Evolutionary conservation across 441 rosid species (phyloP).

Genomic region (Syzygium malaccense): DNA sequence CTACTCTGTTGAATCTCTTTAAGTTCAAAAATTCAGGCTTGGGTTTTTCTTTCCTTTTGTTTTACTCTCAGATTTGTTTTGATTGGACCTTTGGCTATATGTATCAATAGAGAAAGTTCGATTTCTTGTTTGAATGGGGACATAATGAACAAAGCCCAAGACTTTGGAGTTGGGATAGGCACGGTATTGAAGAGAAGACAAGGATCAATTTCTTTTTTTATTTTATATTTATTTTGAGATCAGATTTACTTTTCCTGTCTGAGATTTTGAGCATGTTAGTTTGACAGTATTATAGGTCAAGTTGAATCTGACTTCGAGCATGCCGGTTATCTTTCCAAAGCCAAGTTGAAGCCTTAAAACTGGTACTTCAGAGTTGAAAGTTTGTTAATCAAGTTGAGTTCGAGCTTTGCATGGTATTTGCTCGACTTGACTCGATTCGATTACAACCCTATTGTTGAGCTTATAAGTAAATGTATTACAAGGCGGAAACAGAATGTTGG

Average conservation of each 20-base stretch:
- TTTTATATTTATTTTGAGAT: neutral
- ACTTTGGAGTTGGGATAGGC: neutral
- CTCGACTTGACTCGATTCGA: too few species aligned
- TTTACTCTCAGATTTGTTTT: neutral
- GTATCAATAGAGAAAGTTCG: neutral
- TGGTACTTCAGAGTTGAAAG: neutral
- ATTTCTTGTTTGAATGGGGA: neutral
- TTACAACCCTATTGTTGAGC: neutral
- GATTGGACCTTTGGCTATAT: neutral
- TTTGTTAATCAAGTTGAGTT: neutral
- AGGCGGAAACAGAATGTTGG: neutral
- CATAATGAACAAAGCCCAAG: neutral
- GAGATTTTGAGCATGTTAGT: neutral
- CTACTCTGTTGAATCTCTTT: neutral
- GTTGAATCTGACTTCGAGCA: neutral
- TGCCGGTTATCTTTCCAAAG: neutral
- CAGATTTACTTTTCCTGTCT: neutral
- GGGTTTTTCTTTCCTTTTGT: neutral
- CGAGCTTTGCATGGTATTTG: neutral
- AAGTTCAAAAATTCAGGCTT: neutral
- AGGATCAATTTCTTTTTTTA: neutral
- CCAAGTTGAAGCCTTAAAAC: neutral
- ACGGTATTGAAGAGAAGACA: neutral
- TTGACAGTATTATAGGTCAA: neutral
- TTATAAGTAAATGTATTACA: neutral